These are phyloP conservation scores for Pythium coloratum DNA, from an alignment of 352 stramenopile genomes.

Conservation along the genomic window DNA sequence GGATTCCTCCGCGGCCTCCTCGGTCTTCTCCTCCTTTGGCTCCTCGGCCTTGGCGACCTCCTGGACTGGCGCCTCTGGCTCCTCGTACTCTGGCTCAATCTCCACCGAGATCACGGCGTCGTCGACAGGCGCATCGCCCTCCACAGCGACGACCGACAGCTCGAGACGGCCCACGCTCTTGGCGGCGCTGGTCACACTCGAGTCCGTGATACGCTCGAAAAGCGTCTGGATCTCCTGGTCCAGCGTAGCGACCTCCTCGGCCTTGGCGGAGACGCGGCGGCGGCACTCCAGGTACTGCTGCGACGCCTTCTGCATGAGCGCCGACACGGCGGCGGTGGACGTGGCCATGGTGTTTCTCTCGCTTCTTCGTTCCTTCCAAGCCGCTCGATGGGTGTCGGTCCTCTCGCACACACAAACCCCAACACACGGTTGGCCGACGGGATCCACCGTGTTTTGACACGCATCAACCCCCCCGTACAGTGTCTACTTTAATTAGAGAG, in stretches of 20 bases:
- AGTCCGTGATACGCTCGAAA: conserved; percentile 66
- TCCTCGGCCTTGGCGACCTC: conserved; percentile 2
- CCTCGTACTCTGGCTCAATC: conserved; percentile 78
- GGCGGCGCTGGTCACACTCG: conserved; percentile 36
- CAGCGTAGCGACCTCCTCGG: conserved; percentile 74
- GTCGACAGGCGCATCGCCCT: conserved; percentile 56
- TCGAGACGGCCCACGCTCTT: conserved; percentile 80
- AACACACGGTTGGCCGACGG: conserved; percentile 19
- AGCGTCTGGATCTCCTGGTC: conserved; percentile 72
- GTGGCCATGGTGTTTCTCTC: conserved; percentile 42
- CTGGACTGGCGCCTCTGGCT: conserved; percentile 45
- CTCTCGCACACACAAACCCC: not conserved
- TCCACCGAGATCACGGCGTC: conserved; percentile 61
- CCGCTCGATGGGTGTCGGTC: conserved; percentile 10
- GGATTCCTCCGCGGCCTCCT: conserved; percentile 2
- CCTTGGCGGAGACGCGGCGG: conserved; percentile 74
- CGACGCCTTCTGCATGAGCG: conserved; percentile 73
- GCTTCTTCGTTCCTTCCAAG: conserved; percentile 10
- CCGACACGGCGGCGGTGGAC: conserved; percentile 40
- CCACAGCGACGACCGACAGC: conserved; percentile 52
- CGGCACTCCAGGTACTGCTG: conserved; percentile 84
- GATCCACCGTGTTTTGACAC: conserved; percentile 22
- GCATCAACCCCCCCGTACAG: not conserved
- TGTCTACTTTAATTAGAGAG: conserved; percentile 3
- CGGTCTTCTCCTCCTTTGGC: not conserved